A percentile compares a stretch with the other conserved stretches of the same genome.
Conservation (phyloP, 768 basidiomycete species). For the Kwoniella mangroviensis region DNA sequence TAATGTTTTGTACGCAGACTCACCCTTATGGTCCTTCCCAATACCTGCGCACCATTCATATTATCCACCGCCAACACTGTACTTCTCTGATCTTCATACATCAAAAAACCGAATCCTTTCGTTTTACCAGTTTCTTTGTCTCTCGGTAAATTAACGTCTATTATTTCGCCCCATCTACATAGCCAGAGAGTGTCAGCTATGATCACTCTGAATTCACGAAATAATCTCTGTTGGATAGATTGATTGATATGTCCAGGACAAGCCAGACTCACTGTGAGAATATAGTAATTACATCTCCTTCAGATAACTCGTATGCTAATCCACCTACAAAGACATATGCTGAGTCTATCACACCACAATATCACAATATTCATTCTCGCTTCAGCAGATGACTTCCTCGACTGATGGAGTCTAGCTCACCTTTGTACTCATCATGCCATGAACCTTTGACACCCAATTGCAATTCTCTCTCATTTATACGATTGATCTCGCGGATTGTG, state of each 20-base stretch:
- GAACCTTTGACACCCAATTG: conserved; percentile 70
- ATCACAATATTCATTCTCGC: no score
- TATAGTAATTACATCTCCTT: conserved; percentile 95
- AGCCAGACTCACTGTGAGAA: conserved; percentile 99
- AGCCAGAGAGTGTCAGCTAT: no score
- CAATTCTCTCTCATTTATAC: conserved; percentile 89
- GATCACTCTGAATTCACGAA: no score
- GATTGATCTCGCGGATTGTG: conserved; percentile 88
- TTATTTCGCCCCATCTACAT: conserved; percentile 91
- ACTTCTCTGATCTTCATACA: conserved; percentile 98
- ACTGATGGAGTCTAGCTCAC: conserved; percentile 55
- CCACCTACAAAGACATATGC: conserved; percentile 95
- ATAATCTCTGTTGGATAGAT: no score
- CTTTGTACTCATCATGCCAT: conserved; percentile 97
- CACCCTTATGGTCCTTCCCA: conserved; percentile 84
- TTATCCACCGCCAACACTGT: conserved; percentile 97
- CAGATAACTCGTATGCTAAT: conserved; percentile 83
- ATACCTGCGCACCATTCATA: conserved; percentile 88
- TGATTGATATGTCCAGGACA: no score
- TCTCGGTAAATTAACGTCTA: conserved; percentile 91
- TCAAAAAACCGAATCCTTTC: conserved; percentile 91
- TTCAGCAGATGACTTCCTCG: neutral
- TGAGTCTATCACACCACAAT: conserved; percentile 66
- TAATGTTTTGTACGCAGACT: no score
- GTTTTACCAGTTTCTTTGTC: conserved; percentile 91